Evolutionary conservation across 2,329 filamentous ascomycete species (phyloP).

Genomic region (Dactylellina haptotyla): DNA sequence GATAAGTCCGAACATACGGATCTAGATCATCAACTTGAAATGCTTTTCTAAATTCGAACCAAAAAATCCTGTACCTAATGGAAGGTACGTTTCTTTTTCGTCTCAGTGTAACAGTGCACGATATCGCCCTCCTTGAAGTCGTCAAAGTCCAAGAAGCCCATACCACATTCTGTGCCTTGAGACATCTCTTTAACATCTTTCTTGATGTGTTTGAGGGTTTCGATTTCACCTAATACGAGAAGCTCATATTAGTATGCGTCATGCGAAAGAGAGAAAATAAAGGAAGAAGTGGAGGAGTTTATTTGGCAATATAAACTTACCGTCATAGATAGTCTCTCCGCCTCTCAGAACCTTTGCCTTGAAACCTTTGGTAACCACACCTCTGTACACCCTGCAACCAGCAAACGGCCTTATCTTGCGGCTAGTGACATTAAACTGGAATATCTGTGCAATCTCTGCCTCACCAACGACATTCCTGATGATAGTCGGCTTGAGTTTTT

Average conservation of each 20-base stretch:
- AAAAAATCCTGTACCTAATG: not conserved
- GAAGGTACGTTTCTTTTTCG: constrained; percentile 72
- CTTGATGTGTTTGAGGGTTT: constrained; percentile 88
- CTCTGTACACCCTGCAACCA: constrained; percentile 87
- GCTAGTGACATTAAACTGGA: constrained; percentile 82
- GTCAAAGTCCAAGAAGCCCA: constrained; percentile 82
- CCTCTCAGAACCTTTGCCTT: constrained; percentile 74
- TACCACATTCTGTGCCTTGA: constrained; percentile 92
- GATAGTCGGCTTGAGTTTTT: constrained; percentile 74
- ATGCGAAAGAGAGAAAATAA: not conserved
- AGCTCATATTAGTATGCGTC: constrained; percentile 51
- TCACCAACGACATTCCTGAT: constrained; percentile 81
- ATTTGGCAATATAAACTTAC: constrained; percentile 68
- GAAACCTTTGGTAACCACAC: constrained; percentile 71
- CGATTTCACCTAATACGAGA: constrained; percentile 72
- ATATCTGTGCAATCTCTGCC: constrained; percentile 83
- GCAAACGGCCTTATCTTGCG: constrained; percentile 79
- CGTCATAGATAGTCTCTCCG: constrained; percentile 79
- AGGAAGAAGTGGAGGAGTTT: not conserved
- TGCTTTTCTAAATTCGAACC: too few relatives aligned
- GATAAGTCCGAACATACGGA: too few relatives aligned
- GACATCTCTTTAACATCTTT: constrained; percentile 89
- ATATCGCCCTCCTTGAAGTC: constrained; percentile 82
- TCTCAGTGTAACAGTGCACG: constrained; percentile 87
- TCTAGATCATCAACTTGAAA: too few relatives aligned